Conservation (phyloP, 352 stramenopile species). For the Phytophthora citricola region DNA sequence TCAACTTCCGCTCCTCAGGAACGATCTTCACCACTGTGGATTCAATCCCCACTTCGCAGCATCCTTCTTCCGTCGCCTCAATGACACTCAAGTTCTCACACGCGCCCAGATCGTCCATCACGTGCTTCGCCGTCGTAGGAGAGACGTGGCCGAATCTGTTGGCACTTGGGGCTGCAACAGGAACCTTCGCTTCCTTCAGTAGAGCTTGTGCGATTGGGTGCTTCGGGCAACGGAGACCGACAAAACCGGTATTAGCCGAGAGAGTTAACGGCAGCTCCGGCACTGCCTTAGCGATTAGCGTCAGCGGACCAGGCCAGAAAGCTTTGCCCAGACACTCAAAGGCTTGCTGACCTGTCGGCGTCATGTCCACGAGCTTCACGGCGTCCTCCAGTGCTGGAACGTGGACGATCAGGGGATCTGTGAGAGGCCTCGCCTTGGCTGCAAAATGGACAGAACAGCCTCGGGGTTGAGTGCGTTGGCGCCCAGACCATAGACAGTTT, state of each 20-base stretch:
- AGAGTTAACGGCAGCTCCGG: constrained; percentile 81
- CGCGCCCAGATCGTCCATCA: constrained; percentile 96
- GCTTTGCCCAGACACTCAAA: constrained; percentile 87
- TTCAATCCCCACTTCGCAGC: constrained; percentile 94
- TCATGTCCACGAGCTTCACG: constrained; percentile 89
- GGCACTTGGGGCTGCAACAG: constrained; percentile 97
- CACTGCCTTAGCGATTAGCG: constrained; percentile 94
- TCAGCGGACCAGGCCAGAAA: constrained; percentile 99
- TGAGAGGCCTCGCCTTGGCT: constrained; percentile 95
- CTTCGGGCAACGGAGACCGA: constrained; percentile 95
- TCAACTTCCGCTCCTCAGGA: constrained; percentile 72
- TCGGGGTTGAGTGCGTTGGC: constrained; percentile 95
- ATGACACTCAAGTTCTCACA: constrained; percentile 91
- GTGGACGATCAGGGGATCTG: constrained; percentile 99
- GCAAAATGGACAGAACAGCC: constrained; percentile 95
- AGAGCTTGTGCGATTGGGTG: constrained; percentile 94
- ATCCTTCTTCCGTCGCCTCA: constrained; percentile 57
- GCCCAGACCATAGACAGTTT: constrained; percentile 99
- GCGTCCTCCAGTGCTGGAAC: constrained; percentile 90
- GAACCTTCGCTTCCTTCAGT: constrained; percentile 89
- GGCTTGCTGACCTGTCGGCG: constrained; percentile 53
- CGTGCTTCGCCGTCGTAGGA: constrained; percentile 95
- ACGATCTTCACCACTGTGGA: constrained; percentile 94
- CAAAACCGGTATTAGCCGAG: constrained; percentile 96
- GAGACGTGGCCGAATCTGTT: constrained; percentile 99